Conservation (phyloP, 140 eudicot species). For the Bidens hawaiensis region DNA sequence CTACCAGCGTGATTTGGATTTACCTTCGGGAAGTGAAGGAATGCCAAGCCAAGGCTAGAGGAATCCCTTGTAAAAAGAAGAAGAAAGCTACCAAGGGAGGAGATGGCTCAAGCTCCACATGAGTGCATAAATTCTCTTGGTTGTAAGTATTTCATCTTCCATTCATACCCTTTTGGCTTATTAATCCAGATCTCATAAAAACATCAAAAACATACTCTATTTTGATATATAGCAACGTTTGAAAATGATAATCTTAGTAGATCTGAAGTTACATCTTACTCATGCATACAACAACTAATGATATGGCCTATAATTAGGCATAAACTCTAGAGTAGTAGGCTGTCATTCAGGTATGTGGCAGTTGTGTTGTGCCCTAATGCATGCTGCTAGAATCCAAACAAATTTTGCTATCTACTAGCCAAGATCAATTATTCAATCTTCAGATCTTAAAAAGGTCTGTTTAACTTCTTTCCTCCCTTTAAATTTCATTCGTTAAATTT, state of each 20-base stretch:
- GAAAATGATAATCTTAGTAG: not conserved
- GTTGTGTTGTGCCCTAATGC: not conserved
- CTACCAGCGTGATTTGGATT: conserved; percentile 53
- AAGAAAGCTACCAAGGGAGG: conserved; percentile 36
- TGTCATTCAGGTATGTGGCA: not conserved
- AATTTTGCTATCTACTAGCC: not conserved
- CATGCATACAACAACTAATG: not conserved
- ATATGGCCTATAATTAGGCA: not conserved
- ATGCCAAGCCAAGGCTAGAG: conserved; percentile 73
- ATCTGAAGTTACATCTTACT: not conserved
- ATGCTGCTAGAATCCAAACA: not conserved
- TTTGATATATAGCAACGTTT: not conserved
- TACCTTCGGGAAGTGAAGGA: conserved; percentile 70
- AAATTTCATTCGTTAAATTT: not conserved
- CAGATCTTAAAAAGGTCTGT: not conserved
- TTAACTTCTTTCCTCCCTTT: too few species aligned
- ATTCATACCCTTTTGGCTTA: not conserved
- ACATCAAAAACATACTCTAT: not conserved
- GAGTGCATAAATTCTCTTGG: conserved; percentile 6
- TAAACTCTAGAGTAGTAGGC: not conserved
- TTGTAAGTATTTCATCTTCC: not conserved
- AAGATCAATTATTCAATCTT: not conserved
- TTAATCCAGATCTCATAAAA: conserved; percentile 2
- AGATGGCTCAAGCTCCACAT: conserved; percentile 2
- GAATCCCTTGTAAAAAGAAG: conserved; percentile 74